A percentile compares a stretch with the other conserved stretches of the same genome.
These are phyloP conservation scores for Microbotryum intermedium DNA, from an alignment of 1,284 basidiomycete species.

Conservation along the genomic window DNA sequence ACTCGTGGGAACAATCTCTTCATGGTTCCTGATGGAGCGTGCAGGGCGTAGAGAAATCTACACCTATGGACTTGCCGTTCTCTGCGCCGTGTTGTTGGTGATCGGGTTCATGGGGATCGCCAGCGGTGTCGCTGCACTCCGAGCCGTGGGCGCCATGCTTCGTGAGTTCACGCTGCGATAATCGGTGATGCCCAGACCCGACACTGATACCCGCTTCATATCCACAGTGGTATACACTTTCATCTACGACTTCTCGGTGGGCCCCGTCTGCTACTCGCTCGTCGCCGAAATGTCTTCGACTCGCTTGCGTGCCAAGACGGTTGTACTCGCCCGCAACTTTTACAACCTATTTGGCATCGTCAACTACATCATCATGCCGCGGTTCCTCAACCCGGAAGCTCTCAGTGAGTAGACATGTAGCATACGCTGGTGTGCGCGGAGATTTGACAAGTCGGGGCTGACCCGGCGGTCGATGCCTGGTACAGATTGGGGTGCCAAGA, in stretches of 20 bases:
- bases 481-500: too few species aligned
- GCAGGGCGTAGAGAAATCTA: constrained; percentile 45
- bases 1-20: constrained; percentile 40
- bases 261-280: constrained; percentile 42
- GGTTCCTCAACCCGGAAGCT: too few species aligned
- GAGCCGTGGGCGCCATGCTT: constrained; percentile 43
- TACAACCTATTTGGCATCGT: too few species aligned
- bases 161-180: too few species aligned
- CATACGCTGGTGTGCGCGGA: too few species aligned
- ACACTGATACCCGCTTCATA: too few species aligned
- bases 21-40: constrained; percentile 42
- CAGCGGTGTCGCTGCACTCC: constrained; percentile 16
- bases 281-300: constrained; percentile 45
- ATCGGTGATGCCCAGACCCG: too few species aligned
- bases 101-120: constrained; percentile 45
- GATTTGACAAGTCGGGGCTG: too few species aligned
- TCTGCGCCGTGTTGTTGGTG: constrained; percentile 43
- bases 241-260: constrained; percentile 40
- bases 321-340: too few species aligned
- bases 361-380: too few species aligned
- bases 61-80: constrained; percentile 43
- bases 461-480: too few species aligned
- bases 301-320: constrained; percentile 20
- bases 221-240: constrained; percentile 39
- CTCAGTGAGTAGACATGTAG: too few species aligned